Evolutionary conservation across 1,284 basidiomycete genomes (phyloP).

Genomic region (Rugosomyces carneus): DNA sequence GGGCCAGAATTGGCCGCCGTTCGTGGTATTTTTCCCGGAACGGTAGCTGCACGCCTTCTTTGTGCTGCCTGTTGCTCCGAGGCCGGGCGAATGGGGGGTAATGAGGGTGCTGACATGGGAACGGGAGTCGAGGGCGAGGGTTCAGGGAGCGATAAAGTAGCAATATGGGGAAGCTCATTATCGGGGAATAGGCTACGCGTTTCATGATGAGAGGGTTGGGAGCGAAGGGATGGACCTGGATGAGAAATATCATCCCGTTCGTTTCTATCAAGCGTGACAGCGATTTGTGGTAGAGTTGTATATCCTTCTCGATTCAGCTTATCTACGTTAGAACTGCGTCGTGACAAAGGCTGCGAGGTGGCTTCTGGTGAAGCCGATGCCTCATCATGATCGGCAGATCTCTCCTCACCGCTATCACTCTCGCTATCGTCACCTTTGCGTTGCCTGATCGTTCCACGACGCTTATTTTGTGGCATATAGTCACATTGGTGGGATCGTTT

Average conservation of each 20-base stretch:
- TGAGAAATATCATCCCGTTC: conserved; percentile 33
- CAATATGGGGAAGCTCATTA: conserved; percentile 65
- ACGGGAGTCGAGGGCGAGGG: conserved; percentile 44
- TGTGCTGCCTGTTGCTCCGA: conserved; percentile 55
- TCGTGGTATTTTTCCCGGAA: conserved; percentile 54
- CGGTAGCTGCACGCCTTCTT: conserved; percentile 61
- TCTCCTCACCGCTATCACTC: conserved; percentile 54
- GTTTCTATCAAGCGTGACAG: conserved; percentile 31
- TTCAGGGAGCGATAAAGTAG: conserved; percentile 55
- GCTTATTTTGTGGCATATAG: conserved; percentile 70
- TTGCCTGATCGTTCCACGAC: conserved; percentile 50
- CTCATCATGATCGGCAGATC: conserved; percentile 50
- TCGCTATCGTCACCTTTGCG: conserved; percentile 61
- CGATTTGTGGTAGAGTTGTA: conserved; percentile 32
- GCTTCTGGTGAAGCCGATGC: conserved; percentile 62
- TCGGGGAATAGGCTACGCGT: conserved; percentile 43
- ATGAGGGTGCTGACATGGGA: conserved; percentile 53
- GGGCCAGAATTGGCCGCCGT: conserved; percentile 64
- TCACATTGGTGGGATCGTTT: conserved; percentile 72
- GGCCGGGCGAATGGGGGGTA: conserved; percentile 56
- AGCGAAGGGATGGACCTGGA: conserved; percentile 26
- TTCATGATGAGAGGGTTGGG: conserved; percentile 24
- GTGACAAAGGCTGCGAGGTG: conserved; percentile 49
- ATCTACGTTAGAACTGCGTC: conserved; percentile 56
- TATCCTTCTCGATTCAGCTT: conserved; percentile 35